phyloP scores from a whole-genome alignment of 192 early-diverging fungal species.

The Podila epicladia region DNA sequence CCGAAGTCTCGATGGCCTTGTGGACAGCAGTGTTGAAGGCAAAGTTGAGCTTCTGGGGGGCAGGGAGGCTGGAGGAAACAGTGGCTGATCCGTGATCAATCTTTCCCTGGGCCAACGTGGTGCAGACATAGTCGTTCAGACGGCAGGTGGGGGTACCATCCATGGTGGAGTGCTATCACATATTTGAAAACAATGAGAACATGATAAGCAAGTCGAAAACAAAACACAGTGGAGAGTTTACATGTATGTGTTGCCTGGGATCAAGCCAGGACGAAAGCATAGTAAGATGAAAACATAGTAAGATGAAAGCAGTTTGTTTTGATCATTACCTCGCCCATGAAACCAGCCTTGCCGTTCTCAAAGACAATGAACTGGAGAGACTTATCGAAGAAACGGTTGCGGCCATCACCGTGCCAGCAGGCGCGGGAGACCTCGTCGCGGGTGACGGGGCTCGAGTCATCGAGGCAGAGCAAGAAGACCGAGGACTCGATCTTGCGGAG shows the following conservation, averaged over 20 bases:
- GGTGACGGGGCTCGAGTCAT: conserved; percentile 87
- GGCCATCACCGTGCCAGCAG: conserved; percentile 97
- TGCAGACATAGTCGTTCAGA: conserved; percentile 85
- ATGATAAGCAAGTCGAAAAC: background rate
- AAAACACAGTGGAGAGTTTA: background rate
- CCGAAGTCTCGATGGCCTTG: conserved; percentile 72
- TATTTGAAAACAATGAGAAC: background rate
- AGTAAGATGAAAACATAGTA: conserved; percentile 2
- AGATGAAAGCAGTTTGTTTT: conserved; percentile 7
- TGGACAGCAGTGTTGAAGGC: conserved; percentile 68
- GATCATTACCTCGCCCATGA: conserved; percentile 80
- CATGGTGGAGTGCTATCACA: conserved; percentile 83
- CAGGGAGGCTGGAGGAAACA: conserved; percentile 67
- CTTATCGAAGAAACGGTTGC: conserved; percentile 99
- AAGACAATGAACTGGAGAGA: conserved; percentile 95
- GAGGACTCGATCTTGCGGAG: conserved; percentile 89
- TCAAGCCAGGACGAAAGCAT: background rate
- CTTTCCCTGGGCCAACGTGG: conserved; percentile 68
- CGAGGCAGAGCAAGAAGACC: conserved; percentile 91
- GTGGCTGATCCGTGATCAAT: conserved; percentile 75
- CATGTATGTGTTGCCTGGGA: too few species aligned
- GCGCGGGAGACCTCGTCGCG: conserved; percentile 87
- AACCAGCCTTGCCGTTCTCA: conserved; percentile 97
- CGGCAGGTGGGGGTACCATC: conserved; percentile 93
- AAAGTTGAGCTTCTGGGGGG: conserved; percentile 79